Evolutionary conservation across 1,284 basidiomycete genomes (phyloP).

Genomic region (Entoloma clypeatum): DNA sequence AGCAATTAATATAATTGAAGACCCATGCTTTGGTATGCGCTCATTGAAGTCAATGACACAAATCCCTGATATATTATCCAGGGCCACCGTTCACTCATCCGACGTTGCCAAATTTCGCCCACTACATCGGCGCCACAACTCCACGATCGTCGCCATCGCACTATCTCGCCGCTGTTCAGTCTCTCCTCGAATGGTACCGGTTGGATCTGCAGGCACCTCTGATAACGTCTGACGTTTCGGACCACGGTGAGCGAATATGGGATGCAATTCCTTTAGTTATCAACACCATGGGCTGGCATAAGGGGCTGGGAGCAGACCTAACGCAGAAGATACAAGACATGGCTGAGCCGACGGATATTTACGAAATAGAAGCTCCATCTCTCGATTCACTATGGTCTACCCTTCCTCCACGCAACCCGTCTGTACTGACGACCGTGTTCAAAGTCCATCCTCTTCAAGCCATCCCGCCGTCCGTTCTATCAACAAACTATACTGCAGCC

Average conservation of each 20-base stretch:
- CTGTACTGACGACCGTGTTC: constrained; percentile 5
- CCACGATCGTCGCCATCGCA: constrained; percentile 78
- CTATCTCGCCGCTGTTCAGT: constrained; percentile 70
- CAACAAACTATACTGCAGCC: constrained; percentile 57
- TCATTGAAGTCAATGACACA: constrained; percentile 3
- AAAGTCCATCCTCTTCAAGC: constrained; percentile 35
- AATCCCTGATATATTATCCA: constrained; percentile 26
- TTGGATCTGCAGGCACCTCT: constrained; percentile 61
- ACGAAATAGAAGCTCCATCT: constrained; percentile 43
- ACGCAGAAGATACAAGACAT: constrained; percentile 65
- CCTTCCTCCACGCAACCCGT: not conserved
- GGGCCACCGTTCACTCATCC: constrained; percentile 87
- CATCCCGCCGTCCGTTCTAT: constrained; percentile 29
- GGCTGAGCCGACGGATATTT: constrained; percentile 63
- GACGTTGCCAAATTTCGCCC: constrained; percentile 65
- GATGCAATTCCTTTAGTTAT: constrained; percentile 81
- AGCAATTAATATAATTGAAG: constrained; percentile 70
- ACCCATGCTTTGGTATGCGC: constrained; percentile 63
- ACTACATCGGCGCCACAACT: constrained; percentile 80
- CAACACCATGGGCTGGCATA: constrained; percentile 97
- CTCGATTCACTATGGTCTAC: constrained; percentile 22
- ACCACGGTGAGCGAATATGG: constrained; percentile 33
- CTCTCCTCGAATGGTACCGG: constrained; percentile 69
- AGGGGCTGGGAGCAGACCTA: constrained; percentile 88
- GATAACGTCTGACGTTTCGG: constrained; percentile 21